Evolutionary conservation across 2,329 filamentous ascomycete genomes (phyloP).

Genomic region (Colletotrichum sidae): DNA sequence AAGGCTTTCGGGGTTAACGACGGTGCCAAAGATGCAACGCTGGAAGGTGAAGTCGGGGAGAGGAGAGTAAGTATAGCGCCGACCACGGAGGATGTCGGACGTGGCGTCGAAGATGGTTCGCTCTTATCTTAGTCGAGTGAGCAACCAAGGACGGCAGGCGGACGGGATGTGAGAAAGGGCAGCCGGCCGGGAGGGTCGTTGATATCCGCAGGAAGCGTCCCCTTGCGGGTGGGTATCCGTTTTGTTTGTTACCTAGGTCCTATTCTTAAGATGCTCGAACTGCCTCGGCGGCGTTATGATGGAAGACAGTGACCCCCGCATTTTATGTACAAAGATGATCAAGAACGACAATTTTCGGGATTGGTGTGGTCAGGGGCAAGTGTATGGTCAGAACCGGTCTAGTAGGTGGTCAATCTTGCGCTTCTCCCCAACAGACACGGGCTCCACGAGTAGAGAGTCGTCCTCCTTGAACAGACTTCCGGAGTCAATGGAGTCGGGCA

Average conservation of each 20-base stretch:
- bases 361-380: neutral
- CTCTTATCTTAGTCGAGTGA: neutral
- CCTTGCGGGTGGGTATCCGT: no score
- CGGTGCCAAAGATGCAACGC: constrained; percentile 57
- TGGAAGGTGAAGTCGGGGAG: constrained; percentile 48
- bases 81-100: constrained; percentile 22
- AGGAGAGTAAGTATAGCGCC: constrained; percentile 49
- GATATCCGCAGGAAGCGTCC: no score
- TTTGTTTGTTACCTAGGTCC: no score
- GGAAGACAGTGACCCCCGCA: no score
- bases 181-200: no score
- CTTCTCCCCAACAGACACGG: constrained; percentile 53
- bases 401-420: constrained; percentile 57
- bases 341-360: no score
- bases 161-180: no score
- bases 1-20: constrained; percentile 58
- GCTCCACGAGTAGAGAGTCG: constrained; percentile 44
- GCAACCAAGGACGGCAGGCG: no score
- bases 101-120: neutral
- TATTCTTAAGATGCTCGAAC: no score
- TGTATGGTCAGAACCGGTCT: constrained; percentile 44
- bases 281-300: no score
- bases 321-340: no score
- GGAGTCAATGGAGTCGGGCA: constrained; percentile 44
- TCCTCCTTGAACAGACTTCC: constrained; percentile 37